Evolutionary conservation across 164 flowering plant species (phyloP).

Genomic region (Kingdonia uniflora): DNA sequence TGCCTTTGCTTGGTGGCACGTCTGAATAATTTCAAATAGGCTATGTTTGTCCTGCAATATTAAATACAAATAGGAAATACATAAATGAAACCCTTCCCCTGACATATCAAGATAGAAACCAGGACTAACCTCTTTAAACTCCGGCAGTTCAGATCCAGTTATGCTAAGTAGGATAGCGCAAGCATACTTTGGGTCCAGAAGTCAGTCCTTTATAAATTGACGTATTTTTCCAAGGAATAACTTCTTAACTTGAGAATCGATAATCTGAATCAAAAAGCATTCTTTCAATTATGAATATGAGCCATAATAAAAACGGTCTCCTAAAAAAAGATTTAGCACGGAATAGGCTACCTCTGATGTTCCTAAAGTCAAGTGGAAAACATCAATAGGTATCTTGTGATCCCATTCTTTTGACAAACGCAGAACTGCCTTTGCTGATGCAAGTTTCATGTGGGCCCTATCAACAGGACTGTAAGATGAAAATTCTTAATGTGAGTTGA

Average conservation of each 20-base stretch:
- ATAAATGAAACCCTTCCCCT: too few relatives aligned
- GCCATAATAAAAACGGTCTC: neutral
- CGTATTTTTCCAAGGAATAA: slow-evolving; percentile 67
- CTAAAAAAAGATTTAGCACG: slow-evolving; percentile 5
- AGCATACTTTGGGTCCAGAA: slow-evolving; percentile 81
- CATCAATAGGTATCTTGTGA: slow-evolving; percentile 70
- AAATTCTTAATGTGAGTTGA: neutral
- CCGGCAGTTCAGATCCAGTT: slow-evolving; percentile 24
- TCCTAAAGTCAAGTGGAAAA: slow-evolving; percentile 66
- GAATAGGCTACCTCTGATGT: slow-evolving; percentile 52
- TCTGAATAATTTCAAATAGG: slow-evolving; percentile 68
- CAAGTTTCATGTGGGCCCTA: slow-evolving; percentile 82
- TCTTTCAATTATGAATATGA: neutral
- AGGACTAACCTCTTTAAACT: slow-evolving; percentile 57
- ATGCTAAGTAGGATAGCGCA: slow-evolving; percentile 57
- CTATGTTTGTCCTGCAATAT: slow-evolving; percentile 64
- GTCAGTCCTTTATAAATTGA: slow-evolving; percentile 76
- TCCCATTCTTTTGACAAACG: slow-evolving; percentile 88
- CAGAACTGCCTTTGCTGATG: slow-evolving; percentile 82
- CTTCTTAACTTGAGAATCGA: slow-evolving; percentile 60
- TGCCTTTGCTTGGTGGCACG: slow-evolving; percentile 58
- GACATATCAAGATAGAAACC: too few relatives aligned
- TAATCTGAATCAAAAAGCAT: slow-evolving; percentile 26
- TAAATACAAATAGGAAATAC: slow-evolving; percentile 6
- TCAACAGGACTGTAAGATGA: slow-evolving; percentile 60